Conservation (phyloP, 345 rosid species). For the Eucalyptus tenuipes region DNA sequence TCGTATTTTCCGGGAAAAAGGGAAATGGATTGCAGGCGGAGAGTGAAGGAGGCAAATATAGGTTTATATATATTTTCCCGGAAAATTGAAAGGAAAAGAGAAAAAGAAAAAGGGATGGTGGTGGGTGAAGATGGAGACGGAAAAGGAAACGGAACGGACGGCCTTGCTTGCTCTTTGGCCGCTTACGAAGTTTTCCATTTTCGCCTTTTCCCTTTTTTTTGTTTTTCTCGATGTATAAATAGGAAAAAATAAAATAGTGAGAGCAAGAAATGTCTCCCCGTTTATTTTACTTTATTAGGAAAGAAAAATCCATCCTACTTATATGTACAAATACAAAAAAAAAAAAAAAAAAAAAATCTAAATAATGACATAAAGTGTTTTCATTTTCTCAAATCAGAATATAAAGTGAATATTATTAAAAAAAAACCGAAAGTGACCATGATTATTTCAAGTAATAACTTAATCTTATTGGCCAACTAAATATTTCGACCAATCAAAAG, state of each 20-base stretch:
- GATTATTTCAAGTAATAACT: no score
- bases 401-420: fast-evolving
- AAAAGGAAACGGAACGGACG: neutral
- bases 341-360: no score
- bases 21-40: neutral
- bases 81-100: neutral
- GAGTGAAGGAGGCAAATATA: neutral
- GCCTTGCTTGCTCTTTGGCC: neutral
- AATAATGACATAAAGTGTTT: no score
- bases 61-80: neutral
- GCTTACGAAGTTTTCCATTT: neutral
- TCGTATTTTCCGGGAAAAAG: neutral
- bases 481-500: neutral
- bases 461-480: fast-evolving
- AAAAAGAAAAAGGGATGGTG: neutral
- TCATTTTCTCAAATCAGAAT: no score
- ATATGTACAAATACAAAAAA: no score
- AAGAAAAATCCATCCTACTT: neutral
- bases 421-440: no score
- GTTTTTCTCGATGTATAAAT: neutral
- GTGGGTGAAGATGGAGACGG: neutral
- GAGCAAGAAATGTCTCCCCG: neutral
- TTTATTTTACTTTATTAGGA: neutral
- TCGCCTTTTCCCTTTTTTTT: neutral
- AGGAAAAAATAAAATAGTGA: neutral